These are phyloP conservation scores for Globomyces pollinis-pini DNA, from an alignment of 192 early-diverging fungal species.

Conservation along the genomic window DNA sequence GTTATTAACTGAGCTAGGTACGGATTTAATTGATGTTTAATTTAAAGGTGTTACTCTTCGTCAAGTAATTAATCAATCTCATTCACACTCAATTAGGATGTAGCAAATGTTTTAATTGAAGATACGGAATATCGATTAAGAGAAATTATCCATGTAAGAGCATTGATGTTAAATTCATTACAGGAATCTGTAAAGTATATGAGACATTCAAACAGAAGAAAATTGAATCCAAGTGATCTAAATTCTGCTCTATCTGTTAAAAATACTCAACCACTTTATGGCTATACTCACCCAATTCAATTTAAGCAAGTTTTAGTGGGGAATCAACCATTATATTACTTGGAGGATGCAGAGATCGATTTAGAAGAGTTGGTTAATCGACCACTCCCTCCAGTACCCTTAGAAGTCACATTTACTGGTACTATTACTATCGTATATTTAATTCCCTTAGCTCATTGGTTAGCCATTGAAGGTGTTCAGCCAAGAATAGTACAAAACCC, in stretches of 20 bases:
- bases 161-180: too few species aligned
- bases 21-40: neutral
- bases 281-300: constrained; percentile 62
- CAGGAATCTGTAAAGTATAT: constrained; percentile 4
- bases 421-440: too few species aligned
- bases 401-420: constrained; percentile 62
- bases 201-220: constrained; percentile 83
- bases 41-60: too few species aligned
- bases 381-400: constrained; percentile 83
- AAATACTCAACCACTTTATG: constrained; percentile 91
- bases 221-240: constrained; percentile 76
- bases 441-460: constrained; percentile 97
- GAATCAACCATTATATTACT: constrained; percentile 66
- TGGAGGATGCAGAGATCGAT: constrained; percentile 90
- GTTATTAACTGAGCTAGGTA: neutral
- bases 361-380: constrained; percentile 80
- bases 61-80: constrained; percentile 4
- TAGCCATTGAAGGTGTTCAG: constrained; percentile 99
- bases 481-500: constrained; percentile 96
- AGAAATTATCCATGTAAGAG: constrained; percentile 71
- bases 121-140: constrained; percentile 95
- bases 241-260: constrained; percentile 82
- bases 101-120: constrained; percentile 71
- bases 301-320: constrained; percentile 52
- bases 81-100: constrained; percentile 79